Percentiles rank a stretch among this genome's conserved stretches.
Evolutionary conservation across 768 basidiomycete species (phyloP).

Genomic region (Gelatoporia subvermispora): DNA sequence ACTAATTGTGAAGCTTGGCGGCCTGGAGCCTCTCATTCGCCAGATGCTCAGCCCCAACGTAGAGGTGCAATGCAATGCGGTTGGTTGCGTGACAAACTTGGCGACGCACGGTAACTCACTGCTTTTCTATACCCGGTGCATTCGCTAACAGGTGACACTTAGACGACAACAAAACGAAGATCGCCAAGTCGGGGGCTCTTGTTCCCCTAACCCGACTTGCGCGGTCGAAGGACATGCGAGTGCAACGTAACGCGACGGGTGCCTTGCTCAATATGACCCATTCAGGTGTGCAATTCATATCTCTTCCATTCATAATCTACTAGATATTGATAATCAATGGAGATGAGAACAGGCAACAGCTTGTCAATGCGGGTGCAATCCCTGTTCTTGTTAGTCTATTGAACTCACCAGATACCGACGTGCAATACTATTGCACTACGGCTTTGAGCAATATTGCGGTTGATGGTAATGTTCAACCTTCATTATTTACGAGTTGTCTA

Average conservation of each 20-base stretch:
- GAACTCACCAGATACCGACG: slow-evolving; percentile 97
- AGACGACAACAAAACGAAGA: slow-evolving; percentile 99
- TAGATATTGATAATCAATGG: slow-evolving; percentile 3
- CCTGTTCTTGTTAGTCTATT: slow-evolving; percentile 93
- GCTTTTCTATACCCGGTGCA: not conserved
- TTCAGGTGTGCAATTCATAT: slow-evolving; percentile 58
- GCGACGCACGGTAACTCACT: slow-evolving; percentile 81
- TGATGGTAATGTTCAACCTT: slow-evolving; percentile 52
- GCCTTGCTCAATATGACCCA: slow-evolving; percentile 99
- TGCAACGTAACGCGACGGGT: slow-evolving; percentile 97
- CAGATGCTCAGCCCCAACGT: slow-evolving; percentile 99
- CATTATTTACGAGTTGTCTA: slow-evolving; percentile 1
- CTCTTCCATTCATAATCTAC: not conserved
- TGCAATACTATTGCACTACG: slow-evolving; percentile 99
- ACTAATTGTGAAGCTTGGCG: slow-evolving; percentile 95
- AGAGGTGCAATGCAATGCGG: slow-evolving; percentile 99
- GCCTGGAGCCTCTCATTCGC: slow-evolving; percentile 94
- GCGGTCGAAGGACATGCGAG: slow-evolving; percentile 97
- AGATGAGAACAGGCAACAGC: slow-evolving; percentile 98
- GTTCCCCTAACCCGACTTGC: slow-evolving; percentile 95
- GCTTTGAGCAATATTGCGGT: slow-evolving; percentile 98
- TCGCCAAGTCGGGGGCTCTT: slow-evolving; percentile 98
- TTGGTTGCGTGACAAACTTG: slow-evolving; percentile 97
- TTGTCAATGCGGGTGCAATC: slow-evolving; percentile 97
- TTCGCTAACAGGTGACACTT: slow-evolving; percentile 2